Base-by-base conservation (phyloP, 495 filamentous ascomycete genomes). In the Hyaloscypha hepaticicola region DNA sequence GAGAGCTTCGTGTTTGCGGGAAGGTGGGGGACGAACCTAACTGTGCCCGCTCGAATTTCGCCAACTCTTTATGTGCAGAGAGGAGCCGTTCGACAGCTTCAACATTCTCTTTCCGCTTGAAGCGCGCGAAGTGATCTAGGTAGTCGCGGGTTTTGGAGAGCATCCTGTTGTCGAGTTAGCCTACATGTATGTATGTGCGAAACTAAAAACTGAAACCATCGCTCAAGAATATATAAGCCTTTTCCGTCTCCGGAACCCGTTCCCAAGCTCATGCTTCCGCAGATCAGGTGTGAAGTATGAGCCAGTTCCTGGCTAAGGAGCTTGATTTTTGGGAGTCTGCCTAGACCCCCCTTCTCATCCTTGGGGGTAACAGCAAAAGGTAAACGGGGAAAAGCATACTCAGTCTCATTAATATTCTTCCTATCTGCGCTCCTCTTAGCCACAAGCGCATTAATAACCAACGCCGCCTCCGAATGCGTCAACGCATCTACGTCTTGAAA, bases 51-150 rank as follows among this genome's bases (percentile, higher is more conserved):
- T 99, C 95, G 72, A 97, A 97, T 73, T 90, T 88, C 72, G 89
- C 89, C 69, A 99, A 77, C 72, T 93, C 87, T 61, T 87, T 86
- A 69, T 90, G 87, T 41, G 85, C 81, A 61, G 88, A 87, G 63
- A 96, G 78, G 60, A 97, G 77, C 8, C 89, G 83, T 76, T 97
- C 94, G 38, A 97, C 91, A 12, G 91, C 91, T 77, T 96, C 90
- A 63, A 96, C 92, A 64, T 91, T 94, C 77, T 97, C 92, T 73
- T 91, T 91, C 65, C 92, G 86, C 80, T 96, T 96, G 82, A 97
- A 97, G 16, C 93, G 90, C 12, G 93, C 90, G 79, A 98, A 98
- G 24, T 89, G 85, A 66, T 96, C 92, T 1, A 98, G 83, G 76
- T 98, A 98, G 66, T 94, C 89, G 57, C 90, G 79, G 1, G 94